Conservation (phyloP, 2,329 filamentous ascomycete genomes). For the Sphaerostilbella broomeana region DNA sequence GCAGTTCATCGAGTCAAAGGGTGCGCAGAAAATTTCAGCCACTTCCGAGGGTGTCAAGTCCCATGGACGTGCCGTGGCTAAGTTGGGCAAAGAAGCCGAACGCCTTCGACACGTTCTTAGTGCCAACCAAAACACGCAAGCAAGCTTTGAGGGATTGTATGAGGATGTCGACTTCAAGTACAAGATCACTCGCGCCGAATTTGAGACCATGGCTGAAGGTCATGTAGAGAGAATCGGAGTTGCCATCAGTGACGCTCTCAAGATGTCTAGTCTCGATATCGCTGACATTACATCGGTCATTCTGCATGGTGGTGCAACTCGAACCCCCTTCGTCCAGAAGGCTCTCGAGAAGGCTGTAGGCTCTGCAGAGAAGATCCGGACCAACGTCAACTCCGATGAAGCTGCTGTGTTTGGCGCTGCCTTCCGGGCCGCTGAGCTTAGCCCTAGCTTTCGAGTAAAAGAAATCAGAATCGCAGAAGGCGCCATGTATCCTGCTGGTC, state of each 20-base stretch:
- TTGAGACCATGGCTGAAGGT: slow-evolving; percentile 68
- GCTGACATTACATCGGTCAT: slow-evolving; percentile 82
- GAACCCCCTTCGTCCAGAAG: slow-evolving; percentile 92
- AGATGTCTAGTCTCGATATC: slow-evolving; percentile 64
- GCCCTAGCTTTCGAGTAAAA: slow-evolving; percentile 94
- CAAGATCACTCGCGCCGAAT: slow-evolving; percentile 72
- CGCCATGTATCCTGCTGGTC: slow-evolving; percentile 63
- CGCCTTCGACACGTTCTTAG: slow-evolving; percentile 82
- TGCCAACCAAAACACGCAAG: slow-evolving; percentile 76
- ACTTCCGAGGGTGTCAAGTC: slow-evolving; percentile 56
- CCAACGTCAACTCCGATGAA: slow-evolving; percentile 95
- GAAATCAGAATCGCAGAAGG: slow-evolving; percentile 83
- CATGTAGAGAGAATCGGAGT: slow-evolving; percentile 61
- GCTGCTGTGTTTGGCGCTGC: slow-evolving; percentile 92
- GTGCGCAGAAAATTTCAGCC: slow-evolving; percentile 58
- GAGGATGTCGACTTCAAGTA: slow-evolving; percentile 92
- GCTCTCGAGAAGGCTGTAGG: slow-evolving; percentile 71
- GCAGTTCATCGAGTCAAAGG: slow-evolving; percentile 66
- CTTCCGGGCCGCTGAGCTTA: slow-evolving; percentile 87
- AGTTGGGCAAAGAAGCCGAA: slow-evolving; percentile 90
- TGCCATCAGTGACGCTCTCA: slow-evolving; percentile 69
- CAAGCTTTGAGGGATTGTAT: slow-evolving; percentile 81
- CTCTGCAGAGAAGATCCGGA: slow-evolving; percentile 70
- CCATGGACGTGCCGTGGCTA: slow-evolving; percentile 80
- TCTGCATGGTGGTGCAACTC: slow-evolving; percentile 81